Evolutionary conservation across 176 grass and related monocot species (phyloP), one percentile per base, ranked within the genome.

Genomic region (Coix lacrymajobi): DNA sequence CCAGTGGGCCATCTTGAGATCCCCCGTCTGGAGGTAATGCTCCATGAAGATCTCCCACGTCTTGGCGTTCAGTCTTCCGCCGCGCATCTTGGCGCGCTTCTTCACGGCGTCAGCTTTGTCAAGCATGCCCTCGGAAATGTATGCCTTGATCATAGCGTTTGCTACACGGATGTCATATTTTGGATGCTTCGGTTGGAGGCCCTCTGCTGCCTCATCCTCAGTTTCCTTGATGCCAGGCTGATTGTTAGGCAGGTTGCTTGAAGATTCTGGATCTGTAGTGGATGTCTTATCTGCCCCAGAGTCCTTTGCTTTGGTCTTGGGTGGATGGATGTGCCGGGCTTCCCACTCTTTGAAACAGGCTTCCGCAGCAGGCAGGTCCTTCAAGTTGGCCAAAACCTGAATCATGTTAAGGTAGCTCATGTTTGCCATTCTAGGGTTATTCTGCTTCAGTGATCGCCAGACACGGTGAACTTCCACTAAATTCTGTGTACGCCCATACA

Each of bases 391-490:
- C 43, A 98, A 84, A 69, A 90, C 89, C 74, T 98, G 96, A 81
- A 98, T 98, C 82, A 98, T 98, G 86, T 95, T 98, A 64, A 98
- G 88, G 78, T 98, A 98, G 51, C 96, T 98, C 88, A 95, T 88
- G 45, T 93, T 95, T 77, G 80, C 96, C 76, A 78, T 93, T 71
- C 89, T 95, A 51, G 84, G 85, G 33, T 81, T 78, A 54, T 75
- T 85, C 33, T 83, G 56, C 89, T 92, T 95, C 75, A 98, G 52
- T 82, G 87, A 93, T 25, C 96, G 84, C 96, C 96, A 98, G 69
- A 98, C 73, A 79, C 89, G 81, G 72, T 98, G 87, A 79, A 98
- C 89, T 76, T 95, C 91, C n/a, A 75, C 90, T 75, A 98, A 82
- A 56, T 98, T 98, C n/a, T 92, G 79, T 16, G 87, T 93, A 76